A percentile compares a stretch with the other conserved stretches of the same genome.
phyloP scores from a whole-genome alignment of 1,139 yeast genomes.

The Diutina rugosa region DNA sequence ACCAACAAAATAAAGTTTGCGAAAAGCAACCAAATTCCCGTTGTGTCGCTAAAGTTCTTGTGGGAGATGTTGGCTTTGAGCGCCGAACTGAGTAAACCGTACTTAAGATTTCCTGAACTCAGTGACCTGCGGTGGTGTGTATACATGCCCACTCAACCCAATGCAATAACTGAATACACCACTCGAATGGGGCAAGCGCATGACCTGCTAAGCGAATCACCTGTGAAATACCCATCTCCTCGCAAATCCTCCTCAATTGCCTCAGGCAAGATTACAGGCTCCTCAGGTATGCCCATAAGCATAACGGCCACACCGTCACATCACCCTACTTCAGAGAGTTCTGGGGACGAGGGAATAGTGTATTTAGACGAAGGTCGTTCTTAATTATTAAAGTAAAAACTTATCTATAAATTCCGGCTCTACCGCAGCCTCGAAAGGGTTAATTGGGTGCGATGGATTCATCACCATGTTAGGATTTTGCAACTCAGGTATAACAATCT shows the following conservation, averaged over 20 bases:
- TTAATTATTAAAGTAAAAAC: background rate
- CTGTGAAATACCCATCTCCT: background rate
- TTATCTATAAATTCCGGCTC: slow-evolving; percentile 1
- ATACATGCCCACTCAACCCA: background rate
- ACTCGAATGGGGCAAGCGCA: background rate
- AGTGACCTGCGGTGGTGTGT: background rate
- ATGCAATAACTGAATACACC: background rate
- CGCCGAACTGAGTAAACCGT: background rate
- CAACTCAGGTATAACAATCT: slow-evolving; percentile 37
- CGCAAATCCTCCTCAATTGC: background rate
- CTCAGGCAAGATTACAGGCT: background rate
- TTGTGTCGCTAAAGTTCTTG: background rate
- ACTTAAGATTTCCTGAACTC: background rate
- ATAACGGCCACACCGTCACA: background rate
- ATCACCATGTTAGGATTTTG: background rate
- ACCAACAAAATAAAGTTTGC: slow-evolving; percentile 1
- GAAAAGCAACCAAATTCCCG: background rate
- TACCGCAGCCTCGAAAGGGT: background rate
- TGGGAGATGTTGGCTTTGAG: background rate
- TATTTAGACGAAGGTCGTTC: background rate
- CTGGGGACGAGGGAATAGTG: background rate
- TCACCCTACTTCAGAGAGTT: background rate
- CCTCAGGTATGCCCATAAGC: background rate
- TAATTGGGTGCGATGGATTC: background rate
- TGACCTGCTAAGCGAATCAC: background rate